Conservation (phyloP, 805 yeast species). For the Barnettozyma pratensis region DNA sequence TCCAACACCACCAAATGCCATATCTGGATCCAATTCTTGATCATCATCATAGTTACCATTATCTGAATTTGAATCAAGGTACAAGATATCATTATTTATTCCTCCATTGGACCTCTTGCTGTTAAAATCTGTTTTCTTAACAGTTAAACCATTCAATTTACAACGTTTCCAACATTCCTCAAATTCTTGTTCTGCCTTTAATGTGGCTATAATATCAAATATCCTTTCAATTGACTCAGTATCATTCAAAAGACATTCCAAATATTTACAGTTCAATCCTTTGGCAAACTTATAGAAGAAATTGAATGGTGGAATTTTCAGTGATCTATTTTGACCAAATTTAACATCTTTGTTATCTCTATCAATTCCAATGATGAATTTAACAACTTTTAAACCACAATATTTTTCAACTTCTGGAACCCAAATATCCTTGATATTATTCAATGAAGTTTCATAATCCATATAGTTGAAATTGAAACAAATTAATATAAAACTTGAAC, state of each 20-base stretch:
- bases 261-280: conserved; percentile 28
- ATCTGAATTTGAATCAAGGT: not conserved
- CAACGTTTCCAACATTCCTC: not conserved
- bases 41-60: not conserved
- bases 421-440: conserved; percentile 36
- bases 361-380: conserved; percentile 32
- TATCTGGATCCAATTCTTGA: not conserved
- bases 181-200: conserved; percentile 2
- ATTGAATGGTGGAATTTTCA: conserved; percentile 24
- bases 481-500: conserved; percentile 32
- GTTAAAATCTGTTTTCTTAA: not conserved
- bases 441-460: conserved; percentile 29
- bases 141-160: not conserved
- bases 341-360: conserved; percentile 1
- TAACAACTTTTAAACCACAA: conserved; percentile 31
- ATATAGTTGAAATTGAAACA: conserved; percentile 34
- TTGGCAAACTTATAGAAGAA: conserved; percentile 27
- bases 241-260: conserved; percentile 29
- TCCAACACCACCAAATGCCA: not conserved
- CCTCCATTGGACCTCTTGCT: not conserved
- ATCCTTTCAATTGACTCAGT: conserved; percentile 12
- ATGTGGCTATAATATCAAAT: conserved; percentile 17
- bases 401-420: conserved; percentile 36
- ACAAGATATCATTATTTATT: not conserved
- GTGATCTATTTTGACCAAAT: conserved; percentile 23